A percentile compares a stretch with the other conserved stretches of the same genome.
Evolutionary conservation across 75 land plant species (phyloP).

Genomic region (Ceratopteris richardii): DNA sequence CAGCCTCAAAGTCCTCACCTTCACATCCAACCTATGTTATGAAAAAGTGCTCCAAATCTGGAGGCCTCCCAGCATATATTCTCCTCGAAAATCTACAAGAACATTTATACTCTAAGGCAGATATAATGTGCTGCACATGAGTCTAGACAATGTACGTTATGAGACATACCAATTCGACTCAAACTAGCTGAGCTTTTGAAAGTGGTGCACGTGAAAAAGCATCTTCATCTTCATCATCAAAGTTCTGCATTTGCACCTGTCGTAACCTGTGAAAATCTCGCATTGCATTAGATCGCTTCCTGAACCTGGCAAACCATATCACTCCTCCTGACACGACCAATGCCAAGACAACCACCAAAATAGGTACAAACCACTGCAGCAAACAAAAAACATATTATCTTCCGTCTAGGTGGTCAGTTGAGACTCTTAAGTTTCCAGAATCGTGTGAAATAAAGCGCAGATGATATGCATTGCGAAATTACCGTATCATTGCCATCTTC

Average conservation of each 20-base stretch:
- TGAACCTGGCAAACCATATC: neutral
- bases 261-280: neutral
- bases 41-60: too few relatives aligned
- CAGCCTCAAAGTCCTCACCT: too few relatives aligned
- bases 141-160: too few relatives aligned
- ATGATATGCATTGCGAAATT: neutral
- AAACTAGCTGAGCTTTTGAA: neutral
- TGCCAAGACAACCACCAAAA: neutral
- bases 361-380: conserved; percentile 2
- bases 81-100: too few relatives aligned
- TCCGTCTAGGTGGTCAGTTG: too few relatives aligned
- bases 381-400: neutral
- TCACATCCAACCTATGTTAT: too few relatives aligned
- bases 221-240: conserved; percentile 4
- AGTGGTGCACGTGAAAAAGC: neutral
- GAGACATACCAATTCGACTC: too few relatives aligned
- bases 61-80: too few relatives aligned
- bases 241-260: conserved; percentile 6
- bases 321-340: neutral
- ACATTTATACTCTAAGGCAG: too few relatives aligned
- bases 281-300: neutral
- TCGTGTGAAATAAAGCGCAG: neutral
- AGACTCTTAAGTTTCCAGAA: neutral
- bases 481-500: neutral
- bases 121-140: too few relatives aligned